phyloP scores from a whole-genome alignment of 2,329 filamentous ascomycete genomes.

The Monosporascus cannonballus region DNA sequence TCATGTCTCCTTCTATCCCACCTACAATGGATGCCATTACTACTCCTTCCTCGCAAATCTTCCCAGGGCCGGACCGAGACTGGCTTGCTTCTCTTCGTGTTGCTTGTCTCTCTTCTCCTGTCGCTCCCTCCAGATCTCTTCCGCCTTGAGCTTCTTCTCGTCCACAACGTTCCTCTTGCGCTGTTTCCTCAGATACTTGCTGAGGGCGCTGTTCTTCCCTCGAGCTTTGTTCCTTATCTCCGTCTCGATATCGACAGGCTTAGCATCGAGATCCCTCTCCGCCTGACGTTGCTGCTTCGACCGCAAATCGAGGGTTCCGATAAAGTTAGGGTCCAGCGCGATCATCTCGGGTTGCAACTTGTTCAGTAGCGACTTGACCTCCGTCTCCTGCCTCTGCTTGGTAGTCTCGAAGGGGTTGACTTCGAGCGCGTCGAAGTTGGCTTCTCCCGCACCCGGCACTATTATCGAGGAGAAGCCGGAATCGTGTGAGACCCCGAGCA shows the following conservation, averaged over 20 bases:
- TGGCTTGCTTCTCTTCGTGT: conserved; percentile 57
- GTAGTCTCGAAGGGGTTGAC: conserved; percentile 90
- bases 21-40: conserved; percentile 1
- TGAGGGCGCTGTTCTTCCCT: conserved; percentile 83
- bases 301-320: conserved; percentile 79
- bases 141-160: conserved; percentile 81
- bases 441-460: conserved; percentile 89
- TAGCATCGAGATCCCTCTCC: conserved; percentile 74
- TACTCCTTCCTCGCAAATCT: conserved; percentile 74
- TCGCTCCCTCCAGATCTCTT: conserved; percentile 72
- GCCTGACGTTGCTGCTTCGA: conserved; percentile 70
- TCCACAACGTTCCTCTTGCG: conserved; percentile 91
- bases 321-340: conserved; percentile 82
- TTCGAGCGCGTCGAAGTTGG: conserved; percentile 93
- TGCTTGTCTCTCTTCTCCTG: conserved; percentile 60
- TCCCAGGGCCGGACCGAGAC: conserved; percentile 78
- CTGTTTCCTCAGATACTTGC: conserved; percentile 88
- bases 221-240: conserved; percentile 71
- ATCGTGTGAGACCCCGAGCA: conserved; percentile 79
- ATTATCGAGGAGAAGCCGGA: conserved; percentile 85
- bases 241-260: conserved; percentile 49
- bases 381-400: conserved; percentile 87
- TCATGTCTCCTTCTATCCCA: too few relatives aligned
- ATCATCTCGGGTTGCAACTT: conserved; percentile 98
- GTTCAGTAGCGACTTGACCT: conserved; percentile 85